Evolutionary conservation across 345 rosid species (phyloP), one percentile per base, ranked within the genome.

Genomic region (Boechera stricta): DNA sequence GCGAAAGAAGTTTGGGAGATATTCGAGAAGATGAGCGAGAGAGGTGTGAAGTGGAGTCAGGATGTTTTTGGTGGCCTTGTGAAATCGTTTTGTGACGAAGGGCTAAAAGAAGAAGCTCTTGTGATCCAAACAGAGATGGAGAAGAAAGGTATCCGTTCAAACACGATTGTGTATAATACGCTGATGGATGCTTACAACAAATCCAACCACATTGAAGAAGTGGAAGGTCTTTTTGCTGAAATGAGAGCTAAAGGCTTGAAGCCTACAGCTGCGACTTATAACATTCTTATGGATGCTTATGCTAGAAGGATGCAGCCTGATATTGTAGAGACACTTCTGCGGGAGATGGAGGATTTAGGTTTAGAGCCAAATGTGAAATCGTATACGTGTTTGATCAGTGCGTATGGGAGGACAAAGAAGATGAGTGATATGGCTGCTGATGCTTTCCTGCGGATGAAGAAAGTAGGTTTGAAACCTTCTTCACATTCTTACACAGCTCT

Each of bases 261-360:
- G 74, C 94, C 94, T 8, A 86, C 94, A 0, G 51, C 81, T 71
- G 84, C 86, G 1, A 86, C 88, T 13, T 94, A 82, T 45, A 91
- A 89, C 82, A 85, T 90, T 81, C 85, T 94, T 0, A 89, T 91
- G 89, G 89, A 90, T 84, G 91, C 95, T 21, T 94, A 94, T 72
- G 82, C 96, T 59, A 84, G 89, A 80, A 90, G 98, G 80, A 90
- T 90, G 87, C 97, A 94, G 83, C 97, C 97, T 8, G 91, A 90
- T 69, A 81, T 88, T 26, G 86, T 91, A 10, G 90, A 91, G 77
- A 88, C 82, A 52, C 74, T 94, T 63, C 67, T 91, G 32, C n/a
- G 59, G 47, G 97, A 94, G 73, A 87, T 88, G 97, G 84, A 89
- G 77, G 90, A 63, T 45, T 68, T 68, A 41, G 90, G 90, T 9